Base-by-base conservation (phyloP, 1,284 basidiomycete genomes). In the Porodaedalea pini region DNA sequence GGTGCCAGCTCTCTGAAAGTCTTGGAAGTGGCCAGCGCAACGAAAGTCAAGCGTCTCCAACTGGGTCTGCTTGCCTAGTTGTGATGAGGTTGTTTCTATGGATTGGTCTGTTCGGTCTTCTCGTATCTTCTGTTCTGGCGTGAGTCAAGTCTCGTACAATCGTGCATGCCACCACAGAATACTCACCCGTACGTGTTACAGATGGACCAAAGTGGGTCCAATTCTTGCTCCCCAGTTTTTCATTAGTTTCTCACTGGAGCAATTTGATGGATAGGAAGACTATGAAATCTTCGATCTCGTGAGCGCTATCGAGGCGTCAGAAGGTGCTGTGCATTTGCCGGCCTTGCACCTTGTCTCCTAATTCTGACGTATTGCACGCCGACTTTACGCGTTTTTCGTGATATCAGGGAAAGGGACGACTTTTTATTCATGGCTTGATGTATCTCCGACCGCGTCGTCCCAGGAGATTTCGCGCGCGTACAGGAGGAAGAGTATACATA, bases 281-380 rank as follows among this genome's bases (percentile, higher is more conserved):
- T 81, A 94, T 76, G 94, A 98, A 73, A 94, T 98, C 54, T 98
- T 98, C 67, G 94, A 97, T 73, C 79, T 98, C n/a, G 94, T 97
- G 57, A 82, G 82, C 62, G 90, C 82, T 4, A 72, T 98, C 32
- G 87, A 96, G 73, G 74, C 76, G 1, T 77, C 90, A 1, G 94
- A 96, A 77, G 94, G 92, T 85, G 55, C 47, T 68, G 41, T 29
- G 43, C 48, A 49, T 54, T 41, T 50, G 21, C 3, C 17, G 37
- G 25, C 25, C 27, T n/a, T 17, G 7, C 7, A 11, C 27, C 13
- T 47, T 47, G 23, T 25, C 17, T 34, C 50, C 45, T 34, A 54
- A 51, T 56, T 15, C 13, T 19, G 15, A 51, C 25, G 19, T 41
- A 39, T 23, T 54, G 54, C 52, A 43, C 27, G 41, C 53, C 32